Evolutionary conservation across 2,329 filamentous ascomycete species (phyloP).

Genomic region (Biscogniauxia mediterranea): DNA sequence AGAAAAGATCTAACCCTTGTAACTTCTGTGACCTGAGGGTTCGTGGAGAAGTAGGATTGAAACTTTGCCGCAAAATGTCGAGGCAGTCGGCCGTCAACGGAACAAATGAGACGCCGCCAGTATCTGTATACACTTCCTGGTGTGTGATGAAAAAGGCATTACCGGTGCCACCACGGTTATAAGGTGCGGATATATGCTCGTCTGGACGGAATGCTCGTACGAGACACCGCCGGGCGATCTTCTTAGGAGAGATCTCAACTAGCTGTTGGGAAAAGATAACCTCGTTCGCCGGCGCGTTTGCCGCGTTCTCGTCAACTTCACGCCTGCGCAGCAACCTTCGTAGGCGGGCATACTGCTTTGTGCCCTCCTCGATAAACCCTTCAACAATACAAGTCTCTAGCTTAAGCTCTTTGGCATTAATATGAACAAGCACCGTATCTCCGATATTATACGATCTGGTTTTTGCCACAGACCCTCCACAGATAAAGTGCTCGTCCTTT

Average conservation of each 20-base stretch:
- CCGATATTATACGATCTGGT: conserved; percentile 44
- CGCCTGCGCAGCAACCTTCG: conserved; percentile 52
- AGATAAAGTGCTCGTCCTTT: conserved; percentile 51
- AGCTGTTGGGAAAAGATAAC: conserved; percentile 34
- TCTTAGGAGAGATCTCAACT: conserved; percentile 32
- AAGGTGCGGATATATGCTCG: conserved; percentile 57
- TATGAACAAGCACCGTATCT: conserved; percentile 56
- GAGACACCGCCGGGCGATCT: conserved; percentile 56
- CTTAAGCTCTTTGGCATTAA: conserved; percentile 25
- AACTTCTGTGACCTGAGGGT: conserved; percentile 38
- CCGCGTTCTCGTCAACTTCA: conserved; percentile 34
- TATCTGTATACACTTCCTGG: conserved; percentile 27
- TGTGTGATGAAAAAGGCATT: conserved; percentile 64
- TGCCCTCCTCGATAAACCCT: conserved; percentile 26
- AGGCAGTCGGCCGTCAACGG: conserved; percentile 34
- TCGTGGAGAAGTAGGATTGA: conserved; percentile 40
- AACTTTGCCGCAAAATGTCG: conserved; percentile 51
- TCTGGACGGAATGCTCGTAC: conserved; percentile 52
- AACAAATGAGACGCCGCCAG: conserved; percentile 24
- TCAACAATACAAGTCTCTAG: conserved; percentile 64
- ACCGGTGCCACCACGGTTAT: conserved; percentile 62
- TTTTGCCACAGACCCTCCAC: conserved; percentile 37
- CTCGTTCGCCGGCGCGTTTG: conserved; percentile 49
- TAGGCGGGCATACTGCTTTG: conserved; percentile 39
- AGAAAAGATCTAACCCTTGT: conserved; percentile 69